phyloP scores from a whole-genome alignment of 768 basidiomycete species.

The Pholiota molesta region DNA sequence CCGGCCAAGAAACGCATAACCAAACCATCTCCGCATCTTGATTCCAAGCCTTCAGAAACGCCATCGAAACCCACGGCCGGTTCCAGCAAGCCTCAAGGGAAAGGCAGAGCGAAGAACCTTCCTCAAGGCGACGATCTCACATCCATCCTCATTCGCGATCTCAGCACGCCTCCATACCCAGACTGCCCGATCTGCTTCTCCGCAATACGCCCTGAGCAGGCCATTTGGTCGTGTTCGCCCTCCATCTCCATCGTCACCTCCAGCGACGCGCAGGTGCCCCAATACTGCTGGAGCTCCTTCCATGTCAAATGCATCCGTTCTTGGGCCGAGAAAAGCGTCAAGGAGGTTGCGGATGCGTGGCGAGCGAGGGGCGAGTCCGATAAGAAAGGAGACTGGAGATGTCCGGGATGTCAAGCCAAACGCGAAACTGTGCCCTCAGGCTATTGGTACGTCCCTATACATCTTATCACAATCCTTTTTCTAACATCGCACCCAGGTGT shows the following conservation, averaged over 20 bases:
- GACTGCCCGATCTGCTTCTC: slow-evolving; percentile 89
- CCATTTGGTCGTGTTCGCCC: slow-evolving; percentile 88
- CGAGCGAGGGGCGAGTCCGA: slow-evolving; percentile 64
- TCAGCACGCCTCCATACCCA: slow-evolving; percentile 71
- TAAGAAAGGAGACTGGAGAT: slow-evolving; percentile 82
- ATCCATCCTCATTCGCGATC: slow-evolving; percentile 65
- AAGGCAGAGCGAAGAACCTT: slow-evolving; percentile 10
- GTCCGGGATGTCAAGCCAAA: slow-evolving; percentile 90
- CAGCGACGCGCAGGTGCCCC: slow-evolving; percentile 39
- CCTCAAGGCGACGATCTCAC: slow-evolving; percentile 65
- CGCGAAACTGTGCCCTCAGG: slow-evolving; percentile 64
- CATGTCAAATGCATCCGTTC: slow-evolving; percentile 88
- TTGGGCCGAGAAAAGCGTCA: slow-evolving; percentile 86
- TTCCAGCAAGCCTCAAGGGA: slow-evolving; percentile 6
- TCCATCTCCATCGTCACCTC: slow-evolving; percentile 45
- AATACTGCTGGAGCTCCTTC: slow-evolving; percentile 89
- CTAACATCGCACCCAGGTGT: slow-evolving; percentile 52
- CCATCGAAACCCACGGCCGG: background rate
- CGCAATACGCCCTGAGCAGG: slow-evolving; percentile 74
- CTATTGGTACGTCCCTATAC: slow-evolving; percentile 55
- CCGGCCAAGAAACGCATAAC: background rate
- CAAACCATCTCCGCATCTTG: background rate
- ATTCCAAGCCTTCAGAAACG: background rate
- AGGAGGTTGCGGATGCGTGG: slow-evolving; percentile 75
- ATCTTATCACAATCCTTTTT: background rate